A percentile compares a stretch with the other conserved stretches of the same genome.
Evolutionary conservation across 441 rosid species (phyloP).

Genomic region (Raphanus hybrid): DNA sequence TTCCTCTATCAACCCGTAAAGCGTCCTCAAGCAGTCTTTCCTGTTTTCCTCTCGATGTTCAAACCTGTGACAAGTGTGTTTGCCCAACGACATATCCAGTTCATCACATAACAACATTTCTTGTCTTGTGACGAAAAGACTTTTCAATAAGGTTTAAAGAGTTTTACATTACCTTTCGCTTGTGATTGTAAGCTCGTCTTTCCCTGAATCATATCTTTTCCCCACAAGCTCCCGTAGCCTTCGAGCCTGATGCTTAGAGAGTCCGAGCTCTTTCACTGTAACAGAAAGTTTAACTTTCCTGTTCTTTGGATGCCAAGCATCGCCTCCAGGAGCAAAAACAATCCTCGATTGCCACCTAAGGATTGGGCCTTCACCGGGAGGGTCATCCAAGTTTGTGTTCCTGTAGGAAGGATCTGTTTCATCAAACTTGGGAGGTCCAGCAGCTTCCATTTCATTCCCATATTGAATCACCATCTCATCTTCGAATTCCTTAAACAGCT

Average conservation of each 20-base stretch:
- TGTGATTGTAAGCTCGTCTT: constrained; percentile 88
- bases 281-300: constrained; percentile 87
- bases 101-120: constrained; percentile 15
- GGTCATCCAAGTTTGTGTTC: constrained; percentile 64
- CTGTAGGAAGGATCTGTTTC: constrained; percentile 53
- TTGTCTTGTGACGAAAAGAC: neutral
- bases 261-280: constrained; percentile 93
- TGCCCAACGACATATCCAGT: constrained; percentile 10
- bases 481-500: constrained; percentile 79
- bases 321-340: constrained; percentile 92
- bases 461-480: constrained; percentile 79
- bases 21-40: constrained; percentile 88
- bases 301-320: constrained; percentile 99
- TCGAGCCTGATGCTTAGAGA: constrained; percentile 76
- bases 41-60: constrained; percentile 95
- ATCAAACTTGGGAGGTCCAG: constrained; percentile 65
- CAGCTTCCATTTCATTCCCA: constrained; percentile 64
- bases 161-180: constrained; percentile 76
- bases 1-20: constrained; percentile 78
- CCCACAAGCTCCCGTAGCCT: constrained; percentile 81
- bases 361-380: constrained; percentile 89
- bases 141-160: neutral
- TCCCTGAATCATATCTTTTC: constrained; percentile 89
- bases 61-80: constrained; percentile 53
- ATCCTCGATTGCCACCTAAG: constrained; percentile 88